Evolutionary conservation across 2,329 filamentous ascomycete species (phyloP).

Genomic region (Beauveria sp.): DNA sequence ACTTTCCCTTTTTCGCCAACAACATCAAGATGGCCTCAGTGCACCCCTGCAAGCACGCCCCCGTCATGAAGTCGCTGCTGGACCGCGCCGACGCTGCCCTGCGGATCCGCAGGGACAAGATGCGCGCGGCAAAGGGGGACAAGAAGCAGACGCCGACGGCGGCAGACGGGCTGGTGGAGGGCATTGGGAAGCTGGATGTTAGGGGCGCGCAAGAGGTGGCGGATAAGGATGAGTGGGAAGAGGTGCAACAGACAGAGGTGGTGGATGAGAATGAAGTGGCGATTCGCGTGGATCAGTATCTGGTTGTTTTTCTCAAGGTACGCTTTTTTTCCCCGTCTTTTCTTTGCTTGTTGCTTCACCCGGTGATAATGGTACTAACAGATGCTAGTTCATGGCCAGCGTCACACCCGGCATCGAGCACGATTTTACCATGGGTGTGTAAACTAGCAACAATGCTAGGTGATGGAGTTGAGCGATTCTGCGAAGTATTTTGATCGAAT

Average conservation of each 20-base stretch:
- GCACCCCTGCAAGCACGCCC: conserved; percentile 94
- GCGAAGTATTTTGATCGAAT: neutral
- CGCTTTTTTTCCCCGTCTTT: conserved; percentile 18
- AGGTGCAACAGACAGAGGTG: conserved; percentile 47
- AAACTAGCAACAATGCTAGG: conserved; percentile 19
- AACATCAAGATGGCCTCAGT: conserved; percentile 94
- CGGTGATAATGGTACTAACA: conserved; percentile 18
- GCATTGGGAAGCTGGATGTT: conserved; percentile 59
- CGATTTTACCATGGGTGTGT: conserved; percentile 95
- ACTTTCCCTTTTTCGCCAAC: conserved; percentile 90
- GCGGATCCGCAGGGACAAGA: conserved; percentile 78
- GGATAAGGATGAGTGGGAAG: conserved; percentile 55
- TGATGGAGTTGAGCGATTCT: neutral
- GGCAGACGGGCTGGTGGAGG: conserved; percentile 81
- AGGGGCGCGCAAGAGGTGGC: conserved; percentile 34
- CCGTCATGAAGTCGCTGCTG: conserved; percentile 95
- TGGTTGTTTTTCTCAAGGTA: conserved; percentile 81
- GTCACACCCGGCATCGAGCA: conserved; percentile 97
- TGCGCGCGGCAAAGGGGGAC: conserved; percentile 40
- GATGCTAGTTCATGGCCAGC: conserved; percentile 63
- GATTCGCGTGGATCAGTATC: conserved; percentile 80
- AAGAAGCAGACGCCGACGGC: conserved; percentile 15
- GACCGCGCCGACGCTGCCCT: conserved; percentile 91
- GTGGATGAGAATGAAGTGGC: conserved; percentile 66
- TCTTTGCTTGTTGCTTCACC: neutral